Conservation (phyloP, 2,329 filamentous ascomycete genomes). For the Ophiostoma triangulosporum region DNA sequence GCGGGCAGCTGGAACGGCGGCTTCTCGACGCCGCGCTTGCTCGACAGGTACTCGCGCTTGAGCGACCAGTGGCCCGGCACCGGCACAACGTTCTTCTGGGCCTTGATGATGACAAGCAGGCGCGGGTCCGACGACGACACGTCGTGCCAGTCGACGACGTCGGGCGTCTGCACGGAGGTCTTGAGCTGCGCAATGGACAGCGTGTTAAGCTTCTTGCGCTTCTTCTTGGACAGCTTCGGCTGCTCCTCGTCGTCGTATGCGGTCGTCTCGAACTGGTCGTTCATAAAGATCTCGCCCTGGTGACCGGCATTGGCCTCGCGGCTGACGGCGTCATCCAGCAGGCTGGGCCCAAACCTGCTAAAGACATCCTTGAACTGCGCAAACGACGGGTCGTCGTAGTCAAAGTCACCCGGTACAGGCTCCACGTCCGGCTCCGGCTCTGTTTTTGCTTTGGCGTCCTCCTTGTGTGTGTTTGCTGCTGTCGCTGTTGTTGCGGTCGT, state of each 20-base stretch:
- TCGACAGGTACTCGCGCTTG: constrained; percentile 93
- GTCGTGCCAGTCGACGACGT: constrained; percentile 96
- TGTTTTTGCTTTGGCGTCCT: constrained; percentile 8
- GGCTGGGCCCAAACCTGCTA: constrained; percentile 56
- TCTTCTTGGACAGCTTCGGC: constrained; percentile 79
- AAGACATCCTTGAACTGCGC: constrained; percentile 76
- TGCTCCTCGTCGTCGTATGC: constrained; percentile 55
- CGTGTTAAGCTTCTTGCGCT: constrained; percentile 81
- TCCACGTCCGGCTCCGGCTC: constrained; percentile 10
- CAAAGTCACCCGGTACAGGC: constrained; percentile 27
- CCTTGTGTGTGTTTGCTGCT: constrained; percentile 17
- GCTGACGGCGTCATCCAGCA: constrained; percentile 48
- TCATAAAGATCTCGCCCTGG: constrained; percentile 74
- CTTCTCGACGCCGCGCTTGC: constrained; percentile 94
- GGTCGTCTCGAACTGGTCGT: constrained; percentile 75
- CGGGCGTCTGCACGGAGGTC: constrained; percentile 76
- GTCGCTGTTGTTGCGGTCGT: neutral
- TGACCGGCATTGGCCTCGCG: constrained; percentile 56
- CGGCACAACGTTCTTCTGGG: constrained; percentile 86
- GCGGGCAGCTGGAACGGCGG: constrained; percentile 82
- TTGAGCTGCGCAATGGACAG: constrained; percentile 89
- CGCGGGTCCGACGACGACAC: constrained; percentile 80
- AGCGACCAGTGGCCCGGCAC: constrained; percentile 90
- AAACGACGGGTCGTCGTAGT: constrained; percentile 63
- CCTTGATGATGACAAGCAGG: constrained; percentile 86